A percentile compares a stretch with the other conserved stretches of the same genome.
Evolutionary conservation across 2,329 filamentous ascomycete genomes (phyloP).

Genomic region (Sclerotinia minor): DNA sequence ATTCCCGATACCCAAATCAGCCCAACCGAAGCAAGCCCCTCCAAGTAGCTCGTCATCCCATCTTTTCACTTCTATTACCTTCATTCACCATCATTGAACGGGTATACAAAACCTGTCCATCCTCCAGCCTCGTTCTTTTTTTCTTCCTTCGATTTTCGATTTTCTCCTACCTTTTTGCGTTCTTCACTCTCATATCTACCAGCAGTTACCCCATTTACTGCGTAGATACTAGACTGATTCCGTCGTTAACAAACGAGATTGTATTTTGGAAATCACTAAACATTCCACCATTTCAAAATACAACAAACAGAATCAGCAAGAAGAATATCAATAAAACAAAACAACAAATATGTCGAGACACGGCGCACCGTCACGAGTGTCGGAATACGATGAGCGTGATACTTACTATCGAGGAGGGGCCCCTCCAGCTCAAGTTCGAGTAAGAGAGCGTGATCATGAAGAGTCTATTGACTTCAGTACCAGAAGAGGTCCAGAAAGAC

Average conservation of each 20-base stretch:
- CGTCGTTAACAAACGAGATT: not conserved
- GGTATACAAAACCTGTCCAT: constrained; percentile 15
- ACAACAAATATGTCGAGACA: constrained; percentile 31
- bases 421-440: constrained; percentile 33
- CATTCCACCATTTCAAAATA: constrained; percentile 62
- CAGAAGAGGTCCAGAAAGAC: constrained; percentile 30
- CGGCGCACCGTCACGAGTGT: constrained; percentile 26
- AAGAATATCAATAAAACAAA: constrained; percentile 49
- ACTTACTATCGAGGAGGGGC: constrained; percentile 34
- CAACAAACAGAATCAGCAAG: not conserved
- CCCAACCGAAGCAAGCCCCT: constrained; percentile 23
- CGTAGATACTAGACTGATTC: not conserved
- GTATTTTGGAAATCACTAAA: not conserved
- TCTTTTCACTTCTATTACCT: constrained; percentile 11
- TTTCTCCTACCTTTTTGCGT: not conserved
- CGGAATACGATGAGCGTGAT: constrained; percentile 37
- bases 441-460: constrained; percentile 38
- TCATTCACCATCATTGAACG: constrained; percentile 5
- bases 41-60: constrained; percentile 20
- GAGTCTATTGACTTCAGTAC: constrained; percentile 36
- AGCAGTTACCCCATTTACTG: not conserved
- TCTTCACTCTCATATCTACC: not conserved
- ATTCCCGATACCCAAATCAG: constrained; percentile 26
- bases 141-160: not conserved
- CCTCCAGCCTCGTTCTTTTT: constrained; percentile 21